Evolutionary conservation across 345 rosid genomes (phyloP).

Genomic region (Lumnitzera racemosa): DNA sequence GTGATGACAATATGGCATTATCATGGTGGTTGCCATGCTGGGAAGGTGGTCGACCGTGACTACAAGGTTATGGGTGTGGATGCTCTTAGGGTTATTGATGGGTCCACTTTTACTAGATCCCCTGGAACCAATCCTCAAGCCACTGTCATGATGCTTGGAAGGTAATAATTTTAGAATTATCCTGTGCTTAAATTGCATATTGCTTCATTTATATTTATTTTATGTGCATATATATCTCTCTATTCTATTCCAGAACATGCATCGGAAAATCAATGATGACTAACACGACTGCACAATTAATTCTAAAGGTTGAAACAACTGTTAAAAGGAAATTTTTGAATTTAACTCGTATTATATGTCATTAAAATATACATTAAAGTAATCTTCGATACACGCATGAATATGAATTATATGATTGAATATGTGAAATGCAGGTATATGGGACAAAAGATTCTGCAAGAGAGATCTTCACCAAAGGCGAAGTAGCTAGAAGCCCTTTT

Average conservation of each 20-base stretch:
- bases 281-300: too few relatives aligned
- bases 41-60: constrained; percentile 24
- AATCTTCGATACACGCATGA: too few relatives aligned
- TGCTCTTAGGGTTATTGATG: constrained; percentile 27
- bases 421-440: constrained; percentile 19
- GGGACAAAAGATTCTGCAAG: constrained; percentile 26
- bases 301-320: too few relatives aligned
- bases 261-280: too few relatives aligned
- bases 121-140: constrained; percentile 47
- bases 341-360: too few relatives aligned
- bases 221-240: too few relatives aligned
- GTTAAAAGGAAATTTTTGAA: too few relatives aligned
- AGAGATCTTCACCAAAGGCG: constrained; percentile 4
- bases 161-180: constrained; percentile 7
- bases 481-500: not conserved
- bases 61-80: constrained; percentile 27
- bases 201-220: too few relatives aligned
- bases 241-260: too few relatives aligned
- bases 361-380: too few relatives aligned
- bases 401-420: too few relatives aligned
- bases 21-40: constrained; percentile 38
- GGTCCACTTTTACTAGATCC: constrained; percentile 23
- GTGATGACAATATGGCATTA: constrained; percentile 45
- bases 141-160: constrained; percentile 46
- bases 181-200: too few relatives aligned